These are phyloP conservation scores for Sugiyamaella americana DNA, from an alignment of 805 yeast species.

Conservation along the genomic window DNA sequence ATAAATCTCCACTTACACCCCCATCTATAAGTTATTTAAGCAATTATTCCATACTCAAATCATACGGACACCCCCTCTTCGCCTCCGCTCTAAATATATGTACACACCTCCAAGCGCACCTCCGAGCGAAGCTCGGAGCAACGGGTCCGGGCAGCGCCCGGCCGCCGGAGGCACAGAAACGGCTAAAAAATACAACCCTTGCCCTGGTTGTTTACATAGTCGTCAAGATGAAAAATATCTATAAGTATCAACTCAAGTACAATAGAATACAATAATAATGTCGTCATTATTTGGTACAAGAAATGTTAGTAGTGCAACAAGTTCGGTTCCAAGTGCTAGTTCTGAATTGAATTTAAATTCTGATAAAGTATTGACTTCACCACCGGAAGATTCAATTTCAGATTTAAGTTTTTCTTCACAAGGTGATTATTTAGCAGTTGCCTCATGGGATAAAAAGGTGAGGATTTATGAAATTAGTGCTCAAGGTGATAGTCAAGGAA, in stretches of 20 bases:
- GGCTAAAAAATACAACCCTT: no score
- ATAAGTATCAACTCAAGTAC: no score
- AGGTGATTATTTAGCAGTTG: conserved; percentile 71
- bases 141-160: no score
- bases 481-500: conserved; percentile 74
- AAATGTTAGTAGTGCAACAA: neutral
- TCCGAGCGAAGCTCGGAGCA: no score
- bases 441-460: conserved; percentile 94
- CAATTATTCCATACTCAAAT: no score
- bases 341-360: conserved; percentile 16
- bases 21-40: no score
- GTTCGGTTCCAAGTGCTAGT: conserved; percentile 1
- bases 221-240: no score
- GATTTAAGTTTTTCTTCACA: conserved; percentile 82
- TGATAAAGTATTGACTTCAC: conserved; percentile 45
- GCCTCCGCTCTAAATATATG: no score
- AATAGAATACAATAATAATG: neutral
- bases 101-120: no score
- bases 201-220: no score
- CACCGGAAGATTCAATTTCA: conserved; percentile 88
- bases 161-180: neutral
- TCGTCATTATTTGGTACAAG: neutral
- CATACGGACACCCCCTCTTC: no score
- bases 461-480: conserved; percentile 80
- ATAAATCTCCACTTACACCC: no score